Evolutionary conservation across 208 protist species (phyloP).

Genomic region (Leishmania braziliensis): DNA sequence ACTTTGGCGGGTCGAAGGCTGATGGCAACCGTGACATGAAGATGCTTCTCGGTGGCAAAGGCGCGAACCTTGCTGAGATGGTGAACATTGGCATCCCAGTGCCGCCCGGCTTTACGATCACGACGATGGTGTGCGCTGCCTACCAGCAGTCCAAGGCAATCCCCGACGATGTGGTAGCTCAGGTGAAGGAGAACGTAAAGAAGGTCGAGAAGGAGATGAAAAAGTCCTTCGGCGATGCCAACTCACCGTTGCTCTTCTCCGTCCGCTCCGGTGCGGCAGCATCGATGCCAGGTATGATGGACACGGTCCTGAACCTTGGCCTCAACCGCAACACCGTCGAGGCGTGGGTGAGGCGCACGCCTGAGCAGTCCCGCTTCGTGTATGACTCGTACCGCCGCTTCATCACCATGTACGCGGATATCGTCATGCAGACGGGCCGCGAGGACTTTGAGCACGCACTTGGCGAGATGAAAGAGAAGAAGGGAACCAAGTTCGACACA

Average conservation of each 20-base stretch:
- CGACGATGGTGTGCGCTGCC: conserved; percentile 83
- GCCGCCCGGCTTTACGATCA: conserved; percentile 94
- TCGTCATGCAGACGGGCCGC: conserved; percentile 89
- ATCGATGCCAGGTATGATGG: conserved; percentile 97
- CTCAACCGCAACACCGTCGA: conserved; percentile 88
- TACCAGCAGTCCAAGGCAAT: conserved; percentile 71
- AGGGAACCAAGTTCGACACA: conserved; percentile 77
- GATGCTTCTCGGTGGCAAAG: conserved; percentile 94
- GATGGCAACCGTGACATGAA: conserved; percentile 90
- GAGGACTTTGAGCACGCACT: conserved; percentile 90
- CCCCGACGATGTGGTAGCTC: conserved; percentile 53
- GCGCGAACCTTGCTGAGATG: conserved; percentile 94
- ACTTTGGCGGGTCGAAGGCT: conserved; percentile 75
- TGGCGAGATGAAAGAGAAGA: conserved; percentile 71
- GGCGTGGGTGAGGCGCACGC: conserved; percentile 64
- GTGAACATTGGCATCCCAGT: conserved; percentile 92
- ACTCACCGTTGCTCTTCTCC: conserved; percentile 93
- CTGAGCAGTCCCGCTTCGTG: conserved; percentile 87
- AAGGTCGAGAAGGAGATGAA: conserved; percentile 87
- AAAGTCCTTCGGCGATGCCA: conserved; percentile 77
- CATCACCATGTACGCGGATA: conserved; percentile 95
- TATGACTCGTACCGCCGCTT: conserved; percentile 96
- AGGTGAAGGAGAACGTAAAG: conserved; percentile 73
- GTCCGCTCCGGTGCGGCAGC: conserved; percentile 93
- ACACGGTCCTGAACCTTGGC: conserved; percentile 95